Evolutionary conservation across 345 rosid species (phyloP), one percentile per base, ranked within the genome.

Genomic region (Rhizophora mangle): DNA sequence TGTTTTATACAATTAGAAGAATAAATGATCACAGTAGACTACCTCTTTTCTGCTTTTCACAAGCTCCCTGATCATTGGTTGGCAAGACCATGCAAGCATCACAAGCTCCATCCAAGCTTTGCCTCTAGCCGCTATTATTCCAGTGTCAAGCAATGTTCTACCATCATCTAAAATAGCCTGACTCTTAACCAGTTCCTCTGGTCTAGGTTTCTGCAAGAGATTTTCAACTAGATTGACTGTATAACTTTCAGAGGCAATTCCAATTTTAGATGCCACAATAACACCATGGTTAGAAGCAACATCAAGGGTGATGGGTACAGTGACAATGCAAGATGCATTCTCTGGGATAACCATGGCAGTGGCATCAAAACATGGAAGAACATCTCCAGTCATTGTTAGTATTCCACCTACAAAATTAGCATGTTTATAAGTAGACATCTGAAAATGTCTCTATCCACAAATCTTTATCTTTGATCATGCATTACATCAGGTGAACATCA

Each of bases 321-420:
- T 92, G 62, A 95, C 77, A 29, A 95, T 92, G 70, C 86, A 86
- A 9, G 99, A 85, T 31, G 97, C 79, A 70, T 95, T 91, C 64
- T 85, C 88, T 5, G 96, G 93, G 78, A 95, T 86, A 73, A 83
- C 81, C 85, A 92, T 71, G 64, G 82, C 65, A 62, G 87, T 85
- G 39, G 97, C 90, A 86, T 95, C 99, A 73, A 95, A 95, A 85
- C 99, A 89, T 20, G 96, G 97, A 74, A 95, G 96, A 66, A 95
- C 99, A 84, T 95, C 99, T 62, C 99, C 99, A 26, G 97, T 95
- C 99, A 95, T 92, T 49, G 87, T 92, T 72, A 95, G 84, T 39
- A 95, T 73, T 55, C 97, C 97, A 76, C 99, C 98, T 94, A 68
- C 67, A 79, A 76, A 47, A 31, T 68, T 47, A 10, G 31, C 56